Base-by-base conservation (phyloP, 768 basidiomycete genomes). In the Sarcodon sp. region DNA sequence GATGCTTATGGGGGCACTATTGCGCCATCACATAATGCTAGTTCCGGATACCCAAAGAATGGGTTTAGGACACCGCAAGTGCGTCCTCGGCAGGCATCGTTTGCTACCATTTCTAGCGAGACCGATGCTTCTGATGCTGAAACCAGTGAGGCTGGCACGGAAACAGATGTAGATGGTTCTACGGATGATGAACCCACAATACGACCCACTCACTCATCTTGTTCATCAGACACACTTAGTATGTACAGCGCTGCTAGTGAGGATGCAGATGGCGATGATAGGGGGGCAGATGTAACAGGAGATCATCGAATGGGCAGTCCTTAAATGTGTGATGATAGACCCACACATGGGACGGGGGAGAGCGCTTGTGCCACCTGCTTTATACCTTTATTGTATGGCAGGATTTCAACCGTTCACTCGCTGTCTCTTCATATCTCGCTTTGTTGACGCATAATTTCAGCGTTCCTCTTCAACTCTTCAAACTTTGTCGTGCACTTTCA, bases 151-250 rank as follows among this genome's bases (percentile, higher is more conserved):
- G 59, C 63, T 2, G 68, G 66, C 34, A 63, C 66, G 34, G 70
- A 68, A 53, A 70, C 70, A 1, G 75, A 72, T 44, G 68, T 74
- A 43, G 80, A 74, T 35, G 73, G 71, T 50, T 79, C 75, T 47
- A 85, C 83, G 18, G 84, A 86, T 50, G 83, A 87, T 51, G 83
- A 87, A 59, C 83, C 84, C n/a, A 87, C 83, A n/a, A 83, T 87
- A 52, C 71, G 81, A 31, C 76, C 77, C 9, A 60, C 63, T 5
- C 63, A 65, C 47, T 71, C 71, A 9, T 61, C 61, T 16, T 61
- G 61, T 11, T 69, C 66, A 3, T 69, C 61, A 37, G 62, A 60
- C 49, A 63, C 62, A 35, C 59, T 59, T 55, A 64, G 61, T 44
- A 48, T 61, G 41, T 59, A 55, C 47, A 61, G 59, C 39, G 50